Evolutionary conservation across 345 rosid species (phyloP).

Genomic region (Psidium friedrichsthalianum): DNA sequence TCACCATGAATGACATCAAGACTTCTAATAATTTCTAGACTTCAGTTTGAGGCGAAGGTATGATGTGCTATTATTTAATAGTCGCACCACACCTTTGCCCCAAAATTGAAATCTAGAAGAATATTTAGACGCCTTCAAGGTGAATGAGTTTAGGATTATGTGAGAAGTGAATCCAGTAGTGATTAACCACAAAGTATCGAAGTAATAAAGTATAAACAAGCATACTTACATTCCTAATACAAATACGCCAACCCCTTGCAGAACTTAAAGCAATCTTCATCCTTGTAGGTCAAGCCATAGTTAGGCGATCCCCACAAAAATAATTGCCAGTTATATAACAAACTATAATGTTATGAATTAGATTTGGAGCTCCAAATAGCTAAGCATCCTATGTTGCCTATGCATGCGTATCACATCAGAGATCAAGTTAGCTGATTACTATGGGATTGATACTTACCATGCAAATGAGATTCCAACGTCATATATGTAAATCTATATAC

Average conservation of each 20-base stretch:
- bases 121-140: slow-evolving; percentile 78
- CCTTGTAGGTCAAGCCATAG: slow-evolving; percentile 57
- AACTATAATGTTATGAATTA: neutral
- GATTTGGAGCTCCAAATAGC: too few species aligned
- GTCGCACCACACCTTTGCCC: slow-evolving; percentile 44
- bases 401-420: too few species aligned
- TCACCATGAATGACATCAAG: too few species aligned
- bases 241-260: slow-evolving; percentile 80
- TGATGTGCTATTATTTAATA: neutral
- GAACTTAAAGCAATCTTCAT: slow-evolving; percentile 68
- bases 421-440: too few species aligned
- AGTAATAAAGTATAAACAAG: neutral
- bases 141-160: slow-evolving; percentile 83
- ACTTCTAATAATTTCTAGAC: too few species aligned
- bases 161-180: slow-evolving; percentile 5
- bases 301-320: slow-evolving; percentile 24
- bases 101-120: slow-evolving; percentile 63
- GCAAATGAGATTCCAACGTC: slow-evolving; percentile 42
- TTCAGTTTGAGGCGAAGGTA: too few species aligned
- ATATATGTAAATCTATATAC: too few species aligned
- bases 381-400: too few species aligned
- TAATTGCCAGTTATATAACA: neutral
- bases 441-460: slow-evolving; percentile 27
- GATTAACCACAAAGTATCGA: neutral
- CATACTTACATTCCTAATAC: slow-evolving; percentile 74